Conservation (phyloP, 108 stramenopile genomes). For the Nannochloropsis gaditana region DNA sequence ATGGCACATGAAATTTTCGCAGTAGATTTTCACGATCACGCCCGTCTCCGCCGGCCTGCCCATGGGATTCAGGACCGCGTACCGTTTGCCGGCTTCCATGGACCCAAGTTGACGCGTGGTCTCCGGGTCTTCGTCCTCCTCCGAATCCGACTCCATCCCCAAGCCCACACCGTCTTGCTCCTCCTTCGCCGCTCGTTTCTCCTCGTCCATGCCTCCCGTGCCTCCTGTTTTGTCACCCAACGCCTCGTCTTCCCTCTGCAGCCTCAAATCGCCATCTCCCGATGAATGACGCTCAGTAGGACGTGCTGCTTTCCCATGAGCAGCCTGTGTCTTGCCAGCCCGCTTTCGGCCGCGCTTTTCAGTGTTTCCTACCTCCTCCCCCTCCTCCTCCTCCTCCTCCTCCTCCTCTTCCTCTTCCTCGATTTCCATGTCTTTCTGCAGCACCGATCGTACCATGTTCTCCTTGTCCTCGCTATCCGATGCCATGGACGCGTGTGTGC, state of each 20-base stretch:
- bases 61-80: background rate
- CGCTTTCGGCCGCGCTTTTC: slow-evolving; percentile 9
- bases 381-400: slow-evolving; percentile 8
- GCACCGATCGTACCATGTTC: background rate
- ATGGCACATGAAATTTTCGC: slow-evolving; percentile 95
- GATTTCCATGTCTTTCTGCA: background rate
- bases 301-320: background rate
- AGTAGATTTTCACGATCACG: slow-evolving; percentile 64
- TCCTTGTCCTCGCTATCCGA: background rate
- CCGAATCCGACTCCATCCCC: background rate
- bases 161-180: background rate
- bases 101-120: background rate
- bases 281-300: background rate
- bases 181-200: background rate
- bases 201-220: background rate
- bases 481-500: background rate
- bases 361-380: background rate
- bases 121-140: background rate
- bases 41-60: slow-evolving; percentile 51
- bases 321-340: background rate
- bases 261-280: background rate
- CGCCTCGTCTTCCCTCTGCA: background rate
- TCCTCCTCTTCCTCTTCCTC: background rate
- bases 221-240: too few relatives aligned
- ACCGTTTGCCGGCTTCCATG: background rate